Evolutionary conservation across 768 basidiomycete species (phyloP), one percentile per base, ranked within the genome.

Genomic region (Hypholoma sublateritium): DNA sequence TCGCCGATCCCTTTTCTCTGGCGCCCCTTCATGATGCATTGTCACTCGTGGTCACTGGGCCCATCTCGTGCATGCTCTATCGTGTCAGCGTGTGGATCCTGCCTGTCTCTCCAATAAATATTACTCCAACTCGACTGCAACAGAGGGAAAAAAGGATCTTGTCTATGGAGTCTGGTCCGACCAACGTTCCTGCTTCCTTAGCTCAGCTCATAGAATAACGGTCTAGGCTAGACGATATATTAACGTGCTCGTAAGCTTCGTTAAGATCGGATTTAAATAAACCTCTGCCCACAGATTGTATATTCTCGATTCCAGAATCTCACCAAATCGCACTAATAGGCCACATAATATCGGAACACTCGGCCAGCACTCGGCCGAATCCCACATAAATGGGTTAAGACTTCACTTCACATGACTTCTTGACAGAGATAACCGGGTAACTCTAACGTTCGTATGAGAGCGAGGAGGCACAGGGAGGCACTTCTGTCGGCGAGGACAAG

Each of bases 331-430:
- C 17, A 41, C 39, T 17, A 41, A 41, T 41, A 32, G 28, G 28
- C 41, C 24, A 21, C 44, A 21, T 46, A 46, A 14, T 25, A 25
- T 46, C 22, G 24, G 13, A 25, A 21, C 44, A 46, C 44, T 21
- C 39, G 39, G 39, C 39, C 21, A 46, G 8, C 44, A 22, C 24
- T 46, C 19, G 44, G 44, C 19, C 44, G 44, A 25, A 46, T 22
- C 16, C 16, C 24, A 46, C 44, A 24, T 21, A 21, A 12, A 25
- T 13, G 24, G 24, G 44, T 24, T 21, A 24, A 46, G 22, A 24
- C 21, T 25, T 46, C 21, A 22, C 24, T 46, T 41, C 60, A 60
- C 59, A 55, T 60, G 59, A 61, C 53, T 49, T 42, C 56, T 42
- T 47, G 54, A 56, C 39, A 50, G 28, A 46, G 49, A 55, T 52